Percentiles rank a stretch among this genome's conserved stretches.
Evolutionary conservation across 495 filamentous ascomycete genomes (phyloP).

Genomic region (Lichenothelia convexa): DNA sequence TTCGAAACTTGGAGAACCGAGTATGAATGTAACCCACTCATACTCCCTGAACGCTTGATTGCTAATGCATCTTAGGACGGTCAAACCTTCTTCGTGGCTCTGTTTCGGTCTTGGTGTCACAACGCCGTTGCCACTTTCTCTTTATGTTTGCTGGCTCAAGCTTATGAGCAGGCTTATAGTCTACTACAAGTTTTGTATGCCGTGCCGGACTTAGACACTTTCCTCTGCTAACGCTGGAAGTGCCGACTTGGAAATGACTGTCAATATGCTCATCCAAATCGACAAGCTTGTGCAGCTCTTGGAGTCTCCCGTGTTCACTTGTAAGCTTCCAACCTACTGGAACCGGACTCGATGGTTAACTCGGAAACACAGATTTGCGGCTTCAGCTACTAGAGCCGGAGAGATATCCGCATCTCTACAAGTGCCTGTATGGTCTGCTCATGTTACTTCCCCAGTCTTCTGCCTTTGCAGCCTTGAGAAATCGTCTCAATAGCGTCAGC

Average conservation of each 20-base stretch:
- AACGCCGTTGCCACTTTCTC: constrained; percentile 97
- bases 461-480: constrained; percentile 92
- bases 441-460: constrained; percentile 97
- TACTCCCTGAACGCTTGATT: neutral
- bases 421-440: constrained; percentile 90
- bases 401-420: constrained; percentile 89
- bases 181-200: constrained; percentile 86
- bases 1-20: constrained; percentile 77
- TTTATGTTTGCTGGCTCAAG: constrained; percentile 86
- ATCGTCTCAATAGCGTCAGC: constrained; percentile 88
- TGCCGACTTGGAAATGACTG: constrained; percentile 96
- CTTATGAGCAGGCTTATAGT: constrained; percentile 96
- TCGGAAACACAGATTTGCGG: constrained; percentile 48
- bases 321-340: constrained; percentile 25
- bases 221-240: constrained; percentile 33
- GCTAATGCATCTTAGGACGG: constrained; percentile 43
- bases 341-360: neutral
- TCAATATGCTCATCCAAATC: constrained; percentile 96
- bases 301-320: constrained; percentile 96
- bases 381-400: constrained; percentile 97
- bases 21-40: no score
- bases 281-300: constrained; percentile 96
- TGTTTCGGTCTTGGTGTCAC: constrained; percentile 96
- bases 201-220: neutral
- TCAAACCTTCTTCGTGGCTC: constrained; percentile 80